phyloP scores from a whole-genome alignment of 192 early-diverging fungal species.

The Coemansia sp. region DNA sequence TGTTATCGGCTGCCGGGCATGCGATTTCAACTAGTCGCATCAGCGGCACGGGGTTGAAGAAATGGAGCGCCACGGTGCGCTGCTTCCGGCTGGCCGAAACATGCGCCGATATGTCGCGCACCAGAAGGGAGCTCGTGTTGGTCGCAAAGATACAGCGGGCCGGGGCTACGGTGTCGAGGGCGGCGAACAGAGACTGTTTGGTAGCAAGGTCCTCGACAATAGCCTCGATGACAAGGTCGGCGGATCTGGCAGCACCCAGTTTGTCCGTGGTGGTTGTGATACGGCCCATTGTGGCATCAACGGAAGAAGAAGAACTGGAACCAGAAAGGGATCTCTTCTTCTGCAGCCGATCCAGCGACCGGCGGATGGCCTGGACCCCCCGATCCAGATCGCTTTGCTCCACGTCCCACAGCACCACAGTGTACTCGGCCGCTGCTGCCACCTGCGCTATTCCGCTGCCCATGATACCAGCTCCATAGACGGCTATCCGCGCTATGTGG shows the following conservation, averaged over 20 bases:
- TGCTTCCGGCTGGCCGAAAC: conserved; percentile 10
- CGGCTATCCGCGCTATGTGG: conserved; percentile 69
- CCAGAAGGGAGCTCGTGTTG: conserved; percentile 86
- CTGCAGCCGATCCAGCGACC: conserved; percentile 59
- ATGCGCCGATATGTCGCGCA: conserved; percentile 66
- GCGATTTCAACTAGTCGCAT: conserved; percentile 71
- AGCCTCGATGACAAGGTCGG: conserved; percentile 87
- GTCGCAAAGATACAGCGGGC: conserved; percentile 76
- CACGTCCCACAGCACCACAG: conserved; percentile 82
- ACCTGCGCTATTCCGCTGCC: conserved; percentile 84
- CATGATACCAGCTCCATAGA: conserved; percentile 83
- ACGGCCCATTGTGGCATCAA: conserved; percentile 67
- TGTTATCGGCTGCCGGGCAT: conserved; percentile 36
- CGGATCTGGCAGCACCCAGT: conserved; percentile 54
- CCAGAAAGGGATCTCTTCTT: background rate
- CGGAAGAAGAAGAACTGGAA: background rate
- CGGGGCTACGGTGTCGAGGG: conserved; percentile 69
- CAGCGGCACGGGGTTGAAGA: conserved; percentile 67
- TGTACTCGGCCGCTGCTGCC: conserved; percentile 69
- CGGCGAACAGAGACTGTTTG: conserved; percentile 75
- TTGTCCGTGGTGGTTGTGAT: conserved; percentile 70
- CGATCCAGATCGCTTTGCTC: conserved; percentile 65
- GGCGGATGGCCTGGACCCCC: conserved; percentile 73
- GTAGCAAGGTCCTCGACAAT: conserved; percentile 85
- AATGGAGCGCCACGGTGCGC: conserved; percentile 61